These are phyloP conservation scores for Echium plantagineum DNA, from an alignment of 257 asterid species.

Conservation along the genomic window DNA sequence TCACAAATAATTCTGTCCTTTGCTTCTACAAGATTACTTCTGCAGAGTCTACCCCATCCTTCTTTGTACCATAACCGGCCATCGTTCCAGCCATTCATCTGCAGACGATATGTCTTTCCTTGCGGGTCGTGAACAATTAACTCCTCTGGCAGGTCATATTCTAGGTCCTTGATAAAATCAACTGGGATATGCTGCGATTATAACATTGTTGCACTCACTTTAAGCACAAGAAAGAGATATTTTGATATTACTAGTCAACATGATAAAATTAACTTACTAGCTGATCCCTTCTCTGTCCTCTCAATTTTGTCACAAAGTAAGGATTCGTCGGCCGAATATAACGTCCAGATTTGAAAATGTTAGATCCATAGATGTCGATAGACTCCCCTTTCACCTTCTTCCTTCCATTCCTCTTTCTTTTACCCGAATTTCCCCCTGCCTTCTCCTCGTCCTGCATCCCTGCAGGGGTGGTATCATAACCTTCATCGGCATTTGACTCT, in stretches of 20 bases:
- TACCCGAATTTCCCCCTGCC: too few species aligned
- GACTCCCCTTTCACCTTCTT: neutral
- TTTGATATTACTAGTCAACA: neutral
- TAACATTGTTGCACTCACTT: too few species aligned
- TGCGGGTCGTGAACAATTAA: constrained; percentile 13
- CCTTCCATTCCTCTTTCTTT: too few species aligned
- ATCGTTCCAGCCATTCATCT: constrained; percentile 20
- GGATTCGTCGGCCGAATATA: constrained; percentile 18
- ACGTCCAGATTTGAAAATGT: constrained; percentile 20
- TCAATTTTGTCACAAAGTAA: constrained; percentile 20
- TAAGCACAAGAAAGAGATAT: too few species aligned
- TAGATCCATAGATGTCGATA: constrained; percentile 12
- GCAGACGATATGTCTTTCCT: constrained; percentile 17
- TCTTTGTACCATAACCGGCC: constrained; percentile 20
- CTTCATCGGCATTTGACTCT: neutral
- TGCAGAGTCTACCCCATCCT: constrained; percentile 29
- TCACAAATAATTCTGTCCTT: constrained; percentile 25
- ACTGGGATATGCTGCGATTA: constrained; percentile 26
- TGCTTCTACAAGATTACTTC: constrained; percentile 4
- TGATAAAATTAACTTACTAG: constrained; percentile 11
- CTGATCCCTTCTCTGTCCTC: constrained; percentile 5
- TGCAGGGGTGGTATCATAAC: too few species aligned
- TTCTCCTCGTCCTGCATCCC: too few species aligned
- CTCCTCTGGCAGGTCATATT: neutral
- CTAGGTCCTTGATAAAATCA: constrained; percentile 10